Evolutionary conservation across 805 yeast genomes (phyloP).

Genomic region (Starmerella asiatica): DNA sequence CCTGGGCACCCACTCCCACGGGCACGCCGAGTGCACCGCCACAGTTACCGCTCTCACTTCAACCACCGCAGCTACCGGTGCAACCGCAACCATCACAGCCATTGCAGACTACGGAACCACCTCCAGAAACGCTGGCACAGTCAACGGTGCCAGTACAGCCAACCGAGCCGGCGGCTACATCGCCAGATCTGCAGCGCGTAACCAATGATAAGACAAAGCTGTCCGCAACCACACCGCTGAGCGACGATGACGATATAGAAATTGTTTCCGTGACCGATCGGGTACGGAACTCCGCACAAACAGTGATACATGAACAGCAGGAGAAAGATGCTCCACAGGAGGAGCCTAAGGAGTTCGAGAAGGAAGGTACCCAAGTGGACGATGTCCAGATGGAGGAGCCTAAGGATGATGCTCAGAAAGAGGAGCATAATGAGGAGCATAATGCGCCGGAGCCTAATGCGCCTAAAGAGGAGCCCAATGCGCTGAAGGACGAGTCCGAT

Average conservation of each 20-base stretch:
- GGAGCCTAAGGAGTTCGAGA: not conserved
- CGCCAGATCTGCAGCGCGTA: too few relatives aligned
- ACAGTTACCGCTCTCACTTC: not conserved
- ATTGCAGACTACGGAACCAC: not conserved
- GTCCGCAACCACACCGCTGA: too few relatives aligned
- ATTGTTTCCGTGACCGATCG: too few relatives aligned
- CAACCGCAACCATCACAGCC: not conserved
- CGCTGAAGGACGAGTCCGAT: not conserved
- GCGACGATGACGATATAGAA: too few relatives aligned
- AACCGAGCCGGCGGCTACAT: too few relatives aligned
- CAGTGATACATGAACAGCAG: not conserved
- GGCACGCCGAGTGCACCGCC: not conserved
- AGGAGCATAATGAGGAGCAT: not conserved
- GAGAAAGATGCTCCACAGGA: not conserved
- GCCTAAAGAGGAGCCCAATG: not conserved
- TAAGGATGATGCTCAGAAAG: not conserved
- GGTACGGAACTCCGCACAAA: conserved; percentile 7
- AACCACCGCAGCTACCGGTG: not conserved
- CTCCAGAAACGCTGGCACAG: too few relatives aligned
- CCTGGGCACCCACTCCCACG: not conserved
- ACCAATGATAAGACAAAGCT: too few relatives aligned
- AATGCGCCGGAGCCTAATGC: too few relatives aligned
- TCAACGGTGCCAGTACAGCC: too few relatives aligned
- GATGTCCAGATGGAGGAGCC: not conserved
- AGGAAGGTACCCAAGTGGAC: not conserved